Evolutionary conservation across 129 eudicot genomes (phyloP), one percentile per base, ranked within the genome.

Genomic region (Escallonia herrerae): DNA sequence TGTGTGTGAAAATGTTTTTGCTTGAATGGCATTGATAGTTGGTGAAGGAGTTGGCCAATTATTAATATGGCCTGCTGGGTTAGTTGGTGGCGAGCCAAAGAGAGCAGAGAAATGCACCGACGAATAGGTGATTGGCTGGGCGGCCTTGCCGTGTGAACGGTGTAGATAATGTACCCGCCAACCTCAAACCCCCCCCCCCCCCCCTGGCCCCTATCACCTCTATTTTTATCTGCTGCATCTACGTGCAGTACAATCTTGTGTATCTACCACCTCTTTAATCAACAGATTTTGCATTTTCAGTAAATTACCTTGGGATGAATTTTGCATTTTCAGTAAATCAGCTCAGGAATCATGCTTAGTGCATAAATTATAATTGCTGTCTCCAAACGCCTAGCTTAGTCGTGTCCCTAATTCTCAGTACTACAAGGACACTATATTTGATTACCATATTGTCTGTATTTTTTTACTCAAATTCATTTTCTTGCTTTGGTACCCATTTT

Each of bases 61-160:
- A 43, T 71, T 72, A 58, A 53, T 44, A 47, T 62, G 52, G 15
- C 8, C 14, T 53, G 58, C 33, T 22, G 63, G 57, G 42, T 22
- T 63, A 59, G 71, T 64, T 64, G 73, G 65, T 69, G 43, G 60
- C 70, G 14, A 51, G 12, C 44, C 2, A 67, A 58, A 57, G 40
- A 69, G 74, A 60, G 45, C 62, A 56, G 10, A 55, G 40, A 45
- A 75, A 38, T 1, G 64, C 79, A 68, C 79, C 79, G 79, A 75
- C 74, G 79, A 68, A n/a, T 7, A 37, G 15, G 44, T 68, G 79
- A 75, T 68, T 75, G 79, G 79, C 68, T 62, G 38, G 73, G 42
- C 74, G 54, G 70, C 60, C 69, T 56, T 1, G 60, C 68, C 73
- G 49, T 62, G 37, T 63, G 43, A 15, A 43, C 8, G 14, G 7